phyloP scores from a whole-genome alignment of 2,329 filamentous ascomycete species.

The Clarireedia paspali region DNA sequence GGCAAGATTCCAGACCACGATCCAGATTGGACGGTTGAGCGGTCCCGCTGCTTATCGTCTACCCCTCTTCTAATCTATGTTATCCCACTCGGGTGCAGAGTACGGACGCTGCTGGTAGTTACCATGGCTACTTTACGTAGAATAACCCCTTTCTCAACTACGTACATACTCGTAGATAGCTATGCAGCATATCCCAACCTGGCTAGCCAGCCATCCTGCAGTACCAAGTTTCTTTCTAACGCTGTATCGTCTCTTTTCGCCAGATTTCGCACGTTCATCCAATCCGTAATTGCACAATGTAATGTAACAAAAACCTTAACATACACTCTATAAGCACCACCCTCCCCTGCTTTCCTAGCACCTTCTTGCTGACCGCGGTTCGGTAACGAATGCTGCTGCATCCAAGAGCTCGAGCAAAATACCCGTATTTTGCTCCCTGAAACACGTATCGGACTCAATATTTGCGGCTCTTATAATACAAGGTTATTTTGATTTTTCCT shows the following conservation, averaged over 20 bases:
- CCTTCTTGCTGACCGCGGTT: slow-evolving; percentile 4
- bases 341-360: background rate
- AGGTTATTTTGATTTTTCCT: background rate
- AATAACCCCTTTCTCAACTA: too few relatives aligned
- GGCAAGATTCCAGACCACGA: background rate
- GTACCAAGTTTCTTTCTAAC: background rate
- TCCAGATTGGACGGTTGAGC: slow-evolving; percentile 1
- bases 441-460: background rate
- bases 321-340: background rate
- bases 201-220: background rate
- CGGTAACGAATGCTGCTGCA: background rate
- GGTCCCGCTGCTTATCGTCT: slow-evolving; percentile 6
- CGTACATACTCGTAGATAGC: too few relatives aligned
- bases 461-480: background rate
- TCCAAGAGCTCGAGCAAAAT: too few relatives aligned
- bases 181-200: too few relatives aligned
- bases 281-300: background rate
- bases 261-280: background rate
- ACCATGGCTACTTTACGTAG: too few relatives aligned
- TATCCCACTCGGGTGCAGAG: background rate
- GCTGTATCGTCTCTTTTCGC: background rate
- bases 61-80: slow-evolving; percentile 7
- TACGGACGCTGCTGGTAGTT: background rate
- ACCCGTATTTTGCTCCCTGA: too few relatives aligned
- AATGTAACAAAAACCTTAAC: slow-evolving; percentile 5